Evolutionary conservation across 2,329 filamentous ascomycete genomes (phyloP), one percentile per base, ranked within the genome.

Genomic region (Phialophora expanda): DNA sequence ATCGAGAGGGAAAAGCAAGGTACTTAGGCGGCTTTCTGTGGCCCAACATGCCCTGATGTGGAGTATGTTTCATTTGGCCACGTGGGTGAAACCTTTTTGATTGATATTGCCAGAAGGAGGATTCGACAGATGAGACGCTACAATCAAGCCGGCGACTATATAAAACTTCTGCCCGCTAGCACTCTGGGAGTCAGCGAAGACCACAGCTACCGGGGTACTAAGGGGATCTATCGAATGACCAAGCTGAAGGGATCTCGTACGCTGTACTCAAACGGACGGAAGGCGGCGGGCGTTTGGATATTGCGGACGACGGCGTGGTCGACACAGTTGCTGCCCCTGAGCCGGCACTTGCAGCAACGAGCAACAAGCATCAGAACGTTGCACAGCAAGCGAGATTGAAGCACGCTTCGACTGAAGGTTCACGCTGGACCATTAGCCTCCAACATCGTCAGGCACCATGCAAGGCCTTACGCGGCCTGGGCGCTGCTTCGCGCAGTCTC

Each of bases 1-100:
- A 9, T 51, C 48, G 48, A 44, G 20, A 51, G 48, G 48, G 14
- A 51, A 26, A 51, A 50, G 46, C 46, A 50, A 50, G 46, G 46
- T 50, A 50, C 46, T 50, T 50, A 50, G 46, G 46, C 46, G 5
- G 24, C 34, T 41, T 51, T 6, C 48, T 51, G 48, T 22, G 26
- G 22, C 24, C 20, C 20, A 28, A 51, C 48, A 12, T 26, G 48
- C 14, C 14, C 48, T 51, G 6, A 12, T 28, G 20, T 51, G 20
- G 48, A 28, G 20, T 12, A 22, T 28, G 48, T 28, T 51, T 51
- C 20, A 51, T 26, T 22, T 26, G 24, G 20, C 48, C 48, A 24
- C 20, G 48, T 51, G 48, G 48, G 14, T 51, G 48, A 51, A 51
- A 51, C 48, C 48, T 5, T 12, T 51, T 51, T 51, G 48, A 24